Conservation (phyloP, 2,329 filamentous ascomycete genomes). For the Ceratocystis cubensis region DNA sequence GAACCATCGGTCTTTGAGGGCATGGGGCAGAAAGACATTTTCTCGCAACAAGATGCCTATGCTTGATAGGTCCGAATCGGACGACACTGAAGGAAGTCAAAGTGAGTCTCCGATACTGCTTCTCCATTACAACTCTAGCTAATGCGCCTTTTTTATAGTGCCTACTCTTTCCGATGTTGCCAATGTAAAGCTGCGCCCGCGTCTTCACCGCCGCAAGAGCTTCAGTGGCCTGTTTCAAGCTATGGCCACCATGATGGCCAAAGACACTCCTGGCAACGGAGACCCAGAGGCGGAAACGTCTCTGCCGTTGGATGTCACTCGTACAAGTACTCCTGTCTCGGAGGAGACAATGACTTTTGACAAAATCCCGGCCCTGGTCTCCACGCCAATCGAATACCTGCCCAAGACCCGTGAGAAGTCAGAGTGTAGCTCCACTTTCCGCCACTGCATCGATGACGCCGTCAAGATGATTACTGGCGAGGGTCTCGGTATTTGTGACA, state of each 20-base stretch:
- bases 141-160: not conserved
- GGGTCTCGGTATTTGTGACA: constrained; percentile 12
- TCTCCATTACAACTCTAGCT: not conserved
- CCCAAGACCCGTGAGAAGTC: constrained; percentile 19
- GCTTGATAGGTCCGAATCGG: constrained; percentile 16
- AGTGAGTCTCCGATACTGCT: not conserved
- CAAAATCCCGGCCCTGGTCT: not conserved
- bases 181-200: constrained; percentile 10
- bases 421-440: constrained; percentile 20
- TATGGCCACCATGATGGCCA: constrained; percentile 17
- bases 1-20: constrained; percentile 18
- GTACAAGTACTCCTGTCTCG: not conserved
- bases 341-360: constrained; percentile 9
- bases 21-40: constrained; percentile 19
- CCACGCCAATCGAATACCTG: constrained; percentile 15
- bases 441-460: constrained; percentile 19
- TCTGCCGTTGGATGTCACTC: not conserved
- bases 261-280: not conserved
- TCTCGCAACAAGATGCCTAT: constrained; percentile 15
- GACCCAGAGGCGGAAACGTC: not conserved
- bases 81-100: constrained; percentile 11
- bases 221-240: constrained; percentile 18
- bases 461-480: constrained; percentile 20
- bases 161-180: not conserved
- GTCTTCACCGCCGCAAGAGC: constrained; percentile 18